Conservation (phyloP, 495 filamentous ascomycete genomes). For the Viridothelium virens region DNA sequence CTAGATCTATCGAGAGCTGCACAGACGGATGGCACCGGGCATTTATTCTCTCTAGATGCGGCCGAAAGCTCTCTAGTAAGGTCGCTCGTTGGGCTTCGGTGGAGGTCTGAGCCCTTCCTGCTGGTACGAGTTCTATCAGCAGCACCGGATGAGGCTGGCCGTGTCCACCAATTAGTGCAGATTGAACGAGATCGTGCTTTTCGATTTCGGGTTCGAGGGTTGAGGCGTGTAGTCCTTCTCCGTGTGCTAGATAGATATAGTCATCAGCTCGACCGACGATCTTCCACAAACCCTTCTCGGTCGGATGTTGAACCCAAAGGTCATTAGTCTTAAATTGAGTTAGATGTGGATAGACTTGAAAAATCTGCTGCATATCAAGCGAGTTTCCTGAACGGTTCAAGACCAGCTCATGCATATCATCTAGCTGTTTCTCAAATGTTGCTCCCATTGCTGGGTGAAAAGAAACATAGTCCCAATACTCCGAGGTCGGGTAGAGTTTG, state of each 20-base stretch:
- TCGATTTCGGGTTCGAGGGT: constrained; percentile 27
- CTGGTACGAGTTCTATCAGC: constrained; percentile 20
- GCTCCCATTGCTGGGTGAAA: neutral
- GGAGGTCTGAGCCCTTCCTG: neutral
- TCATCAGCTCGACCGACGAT: constrained; percentile 30
- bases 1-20: neutral
- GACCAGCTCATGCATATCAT: neutral
- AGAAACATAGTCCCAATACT: too few relatives aligned
- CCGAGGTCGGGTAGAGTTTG: too few relatives aligned
- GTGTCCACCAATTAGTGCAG: constrained; percentile 30
- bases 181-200: constrained; percentile 24
- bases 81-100: neutral
- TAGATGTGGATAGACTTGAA: neutral
- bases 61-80: neutral
- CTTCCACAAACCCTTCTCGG: constrained; percentile 27
- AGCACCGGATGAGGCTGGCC: constrained; percentile 25
- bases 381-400: neutral
- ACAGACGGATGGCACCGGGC: neutral
- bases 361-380: neutral
- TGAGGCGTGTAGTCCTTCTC: constrained; percentile 28
- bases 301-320: constrained; percentile 22
- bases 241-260: constrained; percentile 26
- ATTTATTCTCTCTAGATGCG: neutral
- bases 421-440: neutral
- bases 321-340: neutral